phyloP scores from a whole-genome alignment of 2,329 filamentous ascomycete genomes.

The Colletotrichum sp. region DNA sequence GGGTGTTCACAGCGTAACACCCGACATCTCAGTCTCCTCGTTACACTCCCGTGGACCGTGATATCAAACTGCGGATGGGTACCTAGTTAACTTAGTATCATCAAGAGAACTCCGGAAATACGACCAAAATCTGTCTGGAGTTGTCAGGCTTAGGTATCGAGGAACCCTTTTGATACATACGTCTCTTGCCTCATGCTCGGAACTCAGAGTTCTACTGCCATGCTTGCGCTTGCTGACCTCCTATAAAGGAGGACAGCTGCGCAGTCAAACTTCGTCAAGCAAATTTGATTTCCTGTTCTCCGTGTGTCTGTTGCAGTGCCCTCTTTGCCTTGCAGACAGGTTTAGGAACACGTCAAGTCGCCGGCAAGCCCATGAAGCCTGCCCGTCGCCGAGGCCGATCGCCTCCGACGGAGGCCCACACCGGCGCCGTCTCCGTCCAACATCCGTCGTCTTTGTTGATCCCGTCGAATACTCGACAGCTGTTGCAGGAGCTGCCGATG shows the following conservation, averaged over 20 bases:
- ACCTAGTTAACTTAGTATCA: too few species aligned
- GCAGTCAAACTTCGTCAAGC: too few species aligned
- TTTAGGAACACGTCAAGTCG: too few species aligned
- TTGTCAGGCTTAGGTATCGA: too few species aligned
- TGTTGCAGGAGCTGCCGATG: not conserved
- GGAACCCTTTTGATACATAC: too few species aligned
- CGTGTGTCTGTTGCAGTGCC: too few species aligned
- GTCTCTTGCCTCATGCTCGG: not conserved
- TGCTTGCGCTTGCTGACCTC: not conserved
- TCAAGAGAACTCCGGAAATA: too few species aligned
- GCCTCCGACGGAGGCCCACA: fast-evolving
- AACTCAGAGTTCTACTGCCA: not conserved
- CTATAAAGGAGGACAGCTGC: not conserved
- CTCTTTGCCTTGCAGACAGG: too few species aligned
- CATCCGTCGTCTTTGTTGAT: not conserved
- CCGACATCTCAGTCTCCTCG: not conserved
- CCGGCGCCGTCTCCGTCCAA: not conserved
- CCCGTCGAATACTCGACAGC: fast-evolving
- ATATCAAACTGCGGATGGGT: too few species aligned
- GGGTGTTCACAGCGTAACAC: fast-evolving
- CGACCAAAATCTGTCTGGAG: too few species aligned
- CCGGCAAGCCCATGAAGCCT: not conserved
- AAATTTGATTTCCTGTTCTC: too few species aligned
- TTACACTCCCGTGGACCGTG: too few species aligned
- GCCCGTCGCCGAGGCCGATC: fast-evolving